Evolutionary conservation across 192 early-diverging fungal species (phyloP).

Genomic region (Umbelopsis sp.): DNA sequence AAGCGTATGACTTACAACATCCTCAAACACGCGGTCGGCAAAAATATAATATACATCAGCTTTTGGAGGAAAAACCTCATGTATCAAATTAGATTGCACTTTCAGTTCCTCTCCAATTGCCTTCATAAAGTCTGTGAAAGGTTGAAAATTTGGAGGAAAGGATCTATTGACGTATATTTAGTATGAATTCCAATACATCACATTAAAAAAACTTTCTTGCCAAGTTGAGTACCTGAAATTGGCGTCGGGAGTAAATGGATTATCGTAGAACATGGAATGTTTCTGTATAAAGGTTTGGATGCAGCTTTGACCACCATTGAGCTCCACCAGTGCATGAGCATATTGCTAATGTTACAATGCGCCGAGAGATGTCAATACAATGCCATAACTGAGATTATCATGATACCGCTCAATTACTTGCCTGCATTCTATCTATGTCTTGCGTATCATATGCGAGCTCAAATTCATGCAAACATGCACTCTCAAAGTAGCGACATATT

Average conservation of each 20-base stretch:
- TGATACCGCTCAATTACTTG: constrained; percentile 17
- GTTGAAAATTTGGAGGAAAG: constrained; percentile 38
- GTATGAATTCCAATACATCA: background rate
- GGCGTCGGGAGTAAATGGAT: constrained; percentile 57
- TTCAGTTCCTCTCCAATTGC: constrained; percentile 67
- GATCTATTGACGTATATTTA: background rate
- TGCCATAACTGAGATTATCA: background rate
- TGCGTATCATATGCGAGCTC: constrained; percentile 75
- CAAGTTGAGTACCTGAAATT: constrained; percentile 50
- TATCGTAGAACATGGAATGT: constrained; percentile 85
- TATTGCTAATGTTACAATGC: constrained; percentile 45
- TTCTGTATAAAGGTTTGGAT: constrained; percentile 84
- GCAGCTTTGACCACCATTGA: constrained; percentile 74
- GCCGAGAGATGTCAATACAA: background rate
- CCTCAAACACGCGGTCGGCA: constrained; percentile 80
- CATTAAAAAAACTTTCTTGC: background rate
- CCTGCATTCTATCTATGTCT: constrained; percentile 67
- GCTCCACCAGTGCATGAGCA: constrained; percentile 62
- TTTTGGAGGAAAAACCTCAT: constrained; percentile 68
- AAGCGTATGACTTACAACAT: constrained; percentile 47
- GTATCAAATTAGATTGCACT: constrained; percentile 64
- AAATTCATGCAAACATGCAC: constrained; percentile 71
- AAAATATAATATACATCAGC: constrained; percentile 74
- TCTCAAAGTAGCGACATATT: constrained; percentile 81
- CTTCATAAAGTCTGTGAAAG: constrained; percentile 64